phyloP scores from a whole-genome alignment of 2,329 filamentous ascomycete species.

The Colletotrichum brevisporum region DNA sequence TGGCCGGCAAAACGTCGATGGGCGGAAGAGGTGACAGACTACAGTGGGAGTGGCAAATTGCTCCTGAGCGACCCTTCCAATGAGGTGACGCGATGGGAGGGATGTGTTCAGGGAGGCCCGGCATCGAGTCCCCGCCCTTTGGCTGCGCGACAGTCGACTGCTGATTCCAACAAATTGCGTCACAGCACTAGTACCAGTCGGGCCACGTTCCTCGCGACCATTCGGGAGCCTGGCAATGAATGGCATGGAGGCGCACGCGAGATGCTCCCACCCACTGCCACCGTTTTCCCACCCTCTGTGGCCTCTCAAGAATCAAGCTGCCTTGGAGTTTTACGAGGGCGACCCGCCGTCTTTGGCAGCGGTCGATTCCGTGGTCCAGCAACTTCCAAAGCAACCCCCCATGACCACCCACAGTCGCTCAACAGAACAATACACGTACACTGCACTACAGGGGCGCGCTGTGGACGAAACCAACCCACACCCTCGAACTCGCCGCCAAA shows the following conservation, averaged over 20 bases:
- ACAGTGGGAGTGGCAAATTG: constrained; percentile 32
- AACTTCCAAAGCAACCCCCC: too few species aligned
- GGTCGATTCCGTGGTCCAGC: too few species aligned
- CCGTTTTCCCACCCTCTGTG: not conserved
- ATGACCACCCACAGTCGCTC: too few species aligned
- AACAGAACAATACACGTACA: too few species aligned
- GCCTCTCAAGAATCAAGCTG: too few species aligned
- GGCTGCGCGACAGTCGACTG: constrained; percentile 28
- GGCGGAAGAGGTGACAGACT: not conserved
- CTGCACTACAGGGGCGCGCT: too few species aligned
- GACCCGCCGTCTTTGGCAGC: too few species aligned
- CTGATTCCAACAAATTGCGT: constrained; percentile 38
- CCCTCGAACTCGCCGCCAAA: too few species aligned
- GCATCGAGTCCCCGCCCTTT: constrained; percentile 21
- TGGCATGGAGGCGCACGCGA: not conserved
- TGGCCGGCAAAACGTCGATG: constrained; percentile 15
- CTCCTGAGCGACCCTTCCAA: constrained; percentile 14
- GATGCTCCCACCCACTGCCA: not conserved
- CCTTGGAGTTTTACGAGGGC: too few species aligned
- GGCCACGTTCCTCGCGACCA: constrained; percentile 12
- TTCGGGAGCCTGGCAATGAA: not conserved
- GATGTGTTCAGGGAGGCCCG: constrained; percentile 25
- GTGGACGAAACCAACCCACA: too few species aligned
- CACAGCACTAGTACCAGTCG: constrained; percentile 36
- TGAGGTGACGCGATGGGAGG: constrained; percentile 11